Evolutionary conservation across 495 filamentous ascomycete species (phyloP), one percentile per base, ranked within the genome.

Genomic region (Astrocystis sublimbata): DNA sequence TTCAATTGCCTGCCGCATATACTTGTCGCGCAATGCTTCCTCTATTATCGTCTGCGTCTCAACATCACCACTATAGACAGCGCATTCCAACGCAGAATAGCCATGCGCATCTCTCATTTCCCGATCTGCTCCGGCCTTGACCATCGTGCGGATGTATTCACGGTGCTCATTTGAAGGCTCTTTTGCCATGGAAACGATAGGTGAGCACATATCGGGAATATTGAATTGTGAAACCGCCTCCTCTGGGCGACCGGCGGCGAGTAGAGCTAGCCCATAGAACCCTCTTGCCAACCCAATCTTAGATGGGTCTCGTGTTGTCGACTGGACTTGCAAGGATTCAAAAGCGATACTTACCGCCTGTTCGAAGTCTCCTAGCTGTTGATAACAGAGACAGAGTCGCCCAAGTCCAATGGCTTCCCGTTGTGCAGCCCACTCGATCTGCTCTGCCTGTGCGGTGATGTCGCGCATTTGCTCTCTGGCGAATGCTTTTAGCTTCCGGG

Each of bases 11-110:
- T 6, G 6, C 13, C 6, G 33, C 6, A 6, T 36, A 13, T 6
- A 13, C 33, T 13, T 6, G 6, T 6, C 33, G 6, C 24, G 21
- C 31, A 75, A 46, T 0, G 70, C 70, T 2, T 63, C 58, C n/a
- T 71, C 30, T 0, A 75, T 43, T 4, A 75, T 50, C 1, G 41
- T 49, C 40, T 64, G 47, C 3, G 66, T 53, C 28, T 51, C 57
- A 3, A 10, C 15, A 52, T 74, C 65, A 5, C 58, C 43, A 12
- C 26, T 46, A 24, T 23, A 72, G 1, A 67, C 66, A 3, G 70
- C 68, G 50, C 71, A 71, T 33, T 76, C 74, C 3, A 76, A 57
- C 1, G 74, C 70, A 26, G 24, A 68, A 58, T 72, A 76, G 13
- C 74, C 72, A 19, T 73, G 42, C 6, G 66, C 56, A 42, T 74